Evolutionary conservation across 371 early-diverging fungal species (phyloP).

Genomic region (Rhizopus delemar): DNA sequence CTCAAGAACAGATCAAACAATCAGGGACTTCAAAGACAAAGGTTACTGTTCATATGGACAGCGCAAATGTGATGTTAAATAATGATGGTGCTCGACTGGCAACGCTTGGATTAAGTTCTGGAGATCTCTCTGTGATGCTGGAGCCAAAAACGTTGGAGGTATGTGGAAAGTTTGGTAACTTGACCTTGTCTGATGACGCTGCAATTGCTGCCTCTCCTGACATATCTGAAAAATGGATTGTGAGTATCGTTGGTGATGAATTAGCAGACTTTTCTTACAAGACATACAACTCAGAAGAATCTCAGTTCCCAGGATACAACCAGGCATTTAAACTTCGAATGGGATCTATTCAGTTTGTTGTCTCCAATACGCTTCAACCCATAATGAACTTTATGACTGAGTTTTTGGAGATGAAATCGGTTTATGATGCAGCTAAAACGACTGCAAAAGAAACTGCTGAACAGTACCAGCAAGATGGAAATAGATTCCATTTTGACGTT

Average conservation of each 20-base stretch:
- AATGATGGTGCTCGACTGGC: conserved; percentile 66
- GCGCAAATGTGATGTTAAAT: conserved; percentile 66
- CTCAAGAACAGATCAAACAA: neutral
- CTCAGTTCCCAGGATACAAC: conserved; percentile 70
- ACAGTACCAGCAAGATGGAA: conserved; percentile 58
- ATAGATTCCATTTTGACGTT: conserved; percentile 80
- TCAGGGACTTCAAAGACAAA: conserved; percentile 48
- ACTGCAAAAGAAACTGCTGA: conserved; percentile 82
- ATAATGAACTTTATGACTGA: conserved; percentile 65
- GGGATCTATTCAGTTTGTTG: conserved; percentile 64
- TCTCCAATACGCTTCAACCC: conserved; percentile 56
- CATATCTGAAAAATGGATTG: conserved; percentile 44
- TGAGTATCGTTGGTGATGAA: conserved; percentile 75
- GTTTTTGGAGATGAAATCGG: conserved; percentile 85
- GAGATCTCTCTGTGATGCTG: conserved; percentile 56
- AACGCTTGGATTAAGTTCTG: conserved; percentile 59
- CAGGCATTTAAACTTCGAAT: conserved; percentile 62
- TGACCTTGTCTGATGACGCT: conserved; percentile 62
- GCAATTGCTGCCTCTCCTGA: neutral
- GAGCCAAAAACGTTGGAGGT: conserved; percentile 53
- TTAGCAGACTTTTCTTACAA: conserved; percentile 73
- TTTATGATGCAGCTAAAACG: conserved; percentile 84
- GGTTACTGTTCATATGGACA: conserved; percentile 64
- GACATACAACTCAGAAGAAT: conserved; percentile 51
- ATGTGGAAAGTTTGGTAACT: conserved; percentile 71